Evolutionary conservation across 805 yeast species (phyloP).

Genomic region (Ogataea populi-albae): DNA sequence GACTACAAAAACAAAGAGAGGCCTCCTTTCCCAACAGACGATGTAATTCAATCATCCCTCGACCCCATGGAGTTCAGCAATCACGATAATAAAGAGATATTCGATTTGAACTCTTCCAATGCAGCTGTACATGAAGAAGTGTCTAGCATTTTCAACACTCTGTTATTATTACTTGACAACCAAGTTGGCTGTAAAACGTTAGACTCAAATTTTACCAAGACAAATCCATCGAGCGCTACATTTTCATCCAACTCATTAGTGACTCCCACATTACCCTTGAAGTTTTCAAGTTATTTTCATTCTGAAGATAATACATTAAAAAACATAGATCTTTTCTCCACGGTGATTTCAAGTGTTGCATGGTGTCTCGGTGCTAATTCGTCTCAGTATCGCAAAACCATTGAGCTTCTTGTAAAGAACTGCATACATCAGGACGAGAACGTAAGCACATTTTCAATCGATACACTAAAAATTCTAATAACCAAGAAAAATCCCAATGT

Average conservation of each 20-base stretch:
- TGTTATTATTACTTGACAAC: conserved; percentile 59
- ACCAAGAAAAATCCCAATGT: conserved; percentile 65
- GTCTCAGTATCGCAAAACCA: conserved; percentile 58
- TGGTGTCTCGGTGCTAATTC: conserved; percentile 51
- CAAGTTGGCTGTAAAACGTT: conserved; percentile 45
- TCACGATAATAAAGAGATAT: conserved; percentile 37
- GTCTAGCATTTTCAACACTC: conserved; percentile 50
- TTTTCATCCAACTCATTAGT: conserved; percentile 19
- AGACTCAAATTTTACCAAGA: conserved; percentile 13
- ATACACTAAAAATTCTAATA: conserved; percentile 64
- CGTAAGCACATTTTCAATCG: conserved; percentile 63
- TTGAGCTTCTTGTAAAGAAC: conserved; percentile 77
- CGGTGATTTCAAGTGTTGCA: conserved; percentile 69
- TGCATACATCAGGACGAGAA: conserved; percentile 62
- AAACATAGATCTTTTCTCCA: conserved; percentile 62
- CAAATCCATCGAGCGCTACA: conserved; percentile 16
- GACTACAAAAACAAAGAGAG: conserved; percentile 55
- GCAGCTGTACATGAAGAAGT: conserved; percentile 67
- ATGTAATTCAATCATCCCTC: conserved; percentile 34
- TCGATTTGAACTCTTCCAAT: conserved; percentile 44
- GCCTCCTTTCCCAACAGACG: conserved; percentile 74
- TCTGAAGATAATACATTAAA: conserved; percentile 30
- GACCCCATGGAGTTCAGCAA: conserved; percentile 35
- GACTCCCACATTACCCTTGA: conserved; percentile 31
- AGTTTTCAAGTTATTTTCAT: conserved; percentile 38